Conservation (phyloP, 2,329 filamentous ascomycete genomes). For the Pezicula carpinea region DNA sequence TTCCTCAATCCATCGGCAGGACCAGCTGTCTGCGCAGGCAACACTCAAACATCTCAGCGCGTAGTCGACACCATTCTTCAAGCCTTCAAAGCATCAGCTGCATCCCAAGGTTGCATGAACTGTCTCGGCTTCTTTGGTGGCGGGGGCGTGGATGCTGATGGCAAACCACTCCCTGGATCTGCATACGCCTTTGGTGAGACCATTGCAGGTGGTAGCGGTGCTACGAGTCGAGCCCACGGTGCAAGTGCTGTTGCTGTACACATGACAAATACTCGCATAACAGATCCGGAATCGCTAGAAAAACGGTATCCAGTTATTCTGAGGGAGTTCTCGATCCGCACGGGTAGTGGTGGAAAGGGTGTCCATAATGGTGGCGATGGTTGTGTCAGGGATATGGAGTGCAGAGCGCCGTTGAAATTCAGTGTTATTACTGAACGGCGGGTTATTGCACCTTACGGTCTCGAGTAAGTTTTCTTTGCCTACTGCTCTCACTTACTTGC, state of each 20-base stretch:
- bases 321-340: conserved; percentile 60
- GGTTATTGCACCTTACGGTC: conserved; percentile 70
- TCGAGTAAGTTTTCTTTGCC: neutral
- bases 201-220: conserved; percentile 70
- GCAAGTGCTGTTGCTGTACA: conserved; percentile 71
- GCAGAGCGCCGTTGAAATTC: conserved; percentile 67
- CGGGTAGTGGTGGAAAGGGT: conserved; percentile 57
- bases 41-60: conserved; percentile 72
- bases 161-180: conserved; percentile 19
- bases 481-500: conserved; percentile 33
- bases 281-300: conserved; percentile 73
- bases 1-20: conserved; percentile 69
- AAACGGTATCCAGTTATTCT: conserved; percentile 69
- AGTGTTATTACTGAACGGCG: conserved; percentile 74
- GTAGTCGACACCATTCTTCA: conserved; percentile 76
- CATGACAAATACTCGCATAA: conserved; percentile 82
- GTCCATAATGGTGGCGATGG: conserved; percentile 67
- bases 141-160: conserved; percentile 45
- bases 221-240: conserved; percentile 66
- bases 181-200: conserved; percentile 75
- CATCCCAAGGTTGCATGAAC: conserved; percentile 74
- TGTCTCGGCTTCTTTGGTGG: conserved; percentile 62
- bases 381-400: conserved; percentile 72
- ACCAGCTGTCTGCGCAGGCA: conserved; percentile 75
- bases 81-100: conserved; percentile 71